Percentiles rank a stretch among this genome's conserved stretches.
phyloP scores from a whole-genome alignment of 2,329 filamentous ascomycete species.

The Grosmannia clavigera region DNA sequence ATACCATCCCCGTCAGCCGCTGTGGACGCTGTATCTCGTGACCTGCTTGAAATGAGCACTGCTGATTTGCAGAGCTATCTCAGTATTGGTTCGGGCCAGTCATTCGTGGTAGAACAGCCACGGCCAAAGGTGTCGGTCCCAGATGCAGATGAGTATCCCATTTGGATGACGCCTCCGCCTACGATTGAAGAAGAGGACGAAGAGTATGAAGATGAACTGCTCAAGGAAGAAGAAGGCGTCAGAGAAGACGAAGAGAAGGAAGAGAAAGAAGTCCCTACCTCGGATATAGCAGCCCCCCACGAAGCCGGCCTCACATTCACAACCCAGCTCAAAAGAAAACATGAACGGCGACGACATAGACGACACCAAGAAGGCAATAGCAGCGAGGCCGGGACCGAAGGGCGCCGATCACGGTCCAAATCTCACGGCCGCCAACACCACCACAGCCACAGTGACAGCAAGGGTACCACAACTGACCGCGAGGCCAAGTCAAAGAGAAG shows the following conservation, averaged over 20 bases:
- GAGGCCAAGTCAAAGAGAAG: neutral
- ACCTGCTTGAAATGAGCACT: slow-evolving; percentile 31
- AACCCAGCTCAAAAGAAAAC: slow-evolving; percentile 37
- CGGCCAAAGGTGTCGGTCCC: neutral
- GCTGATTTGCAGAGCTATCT: slow-evolving; percentile 24
- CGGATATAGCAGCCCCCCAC: slow-evolving; percentile 21
- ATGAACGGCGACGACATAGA: slow-evolving; percentile 25
- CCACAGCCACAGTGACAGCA: slow-evolving; percentile 2
- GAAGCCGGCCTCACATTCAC: slow-evolving; percentile 27
- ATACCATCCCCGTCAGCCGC: slow-evolving; percentile 39
- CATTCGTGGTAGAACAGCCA: neutral
- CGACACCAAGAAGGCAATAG: slow-evolving; percentile 18
- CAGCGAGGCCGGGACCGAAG: slow-evolving; percentile 14
- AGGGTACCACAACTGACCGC: neutral
- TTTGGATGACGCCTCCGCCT: slow-evolving; percentile 4
- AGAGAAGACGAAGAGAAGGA: slow-evolving; percentile 15
- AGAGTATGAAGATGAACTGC: slow-evolving; percentile 14
- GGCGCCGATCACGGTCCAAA: slow-evolving; percentile 7
- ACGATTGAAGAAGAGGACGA: slow-evolving; percentile 16
- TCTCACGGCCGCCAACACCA: slow-evolving; percentile 13
- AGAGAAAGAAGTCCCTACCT: slow-evolving; percentile 1
- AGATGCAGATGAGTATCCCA: neutral
- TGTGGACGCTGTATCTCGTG: slow-evolving; percentile 38
- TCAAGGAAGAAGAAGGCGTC: neutral
- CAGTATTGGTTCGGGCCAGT: slow-evolving; percentile 5